These are phyloP conservation scores for Dryas alaskensis DNA, from an alignment of 306 rosid species.

Conservation along the genomic window DNA sequence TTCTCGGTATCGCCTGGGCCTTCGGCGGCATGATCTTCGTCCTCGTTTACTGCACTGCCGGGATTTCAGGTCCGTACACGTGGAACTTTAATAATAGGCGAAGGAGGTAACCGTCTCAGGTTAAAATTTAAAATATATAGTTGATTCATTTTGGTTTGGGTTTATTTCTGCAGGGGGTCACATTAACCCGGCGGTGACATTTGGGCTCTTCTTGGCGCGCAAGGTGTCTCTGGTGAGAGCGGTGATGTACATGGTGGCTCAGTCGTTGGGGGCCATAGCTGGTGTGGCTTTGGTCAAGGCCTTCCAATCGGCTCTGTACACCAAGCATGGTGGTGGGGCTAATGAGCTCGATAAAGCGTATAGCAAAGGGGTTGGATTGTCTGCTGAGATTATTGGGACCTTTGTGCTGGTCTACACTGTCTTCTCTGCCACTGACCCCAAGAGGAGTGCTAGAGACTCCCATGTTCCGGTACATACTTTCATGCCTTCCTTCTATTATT, in stretches of 20 bases:
- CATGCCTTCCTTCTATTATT: background rate
- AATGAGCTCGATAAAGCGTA: conserved; percentile 50
- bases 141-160: background rate
- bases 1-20: conserved; percentile 90
- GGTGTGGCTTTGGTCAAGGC: conserved; percentile 91
- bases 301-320: conserved; percentile 52
- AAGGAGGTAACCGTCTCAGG: too few relatives aligned
- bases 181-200: conserved; percentile 94
- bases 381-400: conserved; percentile 86
- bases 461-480: conserved; percentile 68
- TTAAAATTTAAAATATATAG: too few relatives aligned
- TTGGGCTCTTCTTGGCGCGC: conserved; percentile 90
- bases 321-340: conserved; percentile 70
- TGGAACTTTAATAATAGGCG: background rate
- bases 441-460: conserved; percentile 86
- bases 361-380: conserved; percentile 61
- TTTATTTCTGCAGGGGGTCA: conserved; percentile 69
- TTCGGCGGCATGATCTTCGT: conserved; percentile 98
- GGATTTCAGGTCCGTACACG: conserved; percentile 63
- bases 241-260: conserved; percentile 80
- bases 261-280: conserved; percentile 81
- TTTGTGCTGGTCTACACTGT: conserved; percentile 87
- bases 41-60: conserved; percentile 98
- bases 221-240: conserved; percentile 84
- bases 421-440: conserved; percentile 94